Evolutionary conservation across 2,329 filamentous ascomycete species (phyloP).

Genomic region (Verticillium tricorpus): DNA sequence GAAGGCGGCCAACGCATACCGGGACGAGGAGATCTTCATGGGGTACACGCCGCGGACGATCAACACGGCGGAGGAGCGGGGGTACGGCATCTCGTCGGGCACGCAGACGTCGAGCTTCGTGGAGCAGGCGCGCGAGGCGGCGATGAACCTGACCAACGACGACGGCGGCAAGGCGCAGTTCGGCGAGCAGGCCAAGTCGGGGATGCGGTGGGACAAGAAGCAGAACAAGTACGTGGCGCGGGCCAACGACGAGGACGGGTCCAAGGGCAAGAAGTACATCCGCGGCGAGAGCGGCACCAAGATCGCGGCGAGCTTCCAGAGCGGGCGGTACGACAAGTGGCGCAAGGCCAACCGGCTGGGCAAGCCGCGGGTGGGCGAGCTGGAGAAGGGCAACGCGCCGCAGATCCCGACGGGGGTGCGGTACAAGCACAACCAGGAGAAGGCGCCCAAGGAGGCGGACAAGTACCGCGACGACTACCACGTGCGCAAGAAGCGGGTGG

Average conservation of each 20-base stretch:
- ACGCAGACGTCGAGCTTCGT: slow-evolving; percentile 74
- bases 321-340: slow-evolving; percentile 91
- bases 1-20: slow-evolving; percentile 29
- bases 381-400: slow-evolving; percentile 48
- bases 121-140: slow-evolving; percentile 76
- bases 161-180: slow-evolving; percentile 71
- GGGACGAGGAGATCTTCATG: slow-evolving; percentile 90
- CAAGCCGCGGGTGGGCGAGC: slow-evolving; percentile 74
- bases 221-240: slow-evolving; percentile 90
- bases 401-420: slow-evolving; percentile 35
- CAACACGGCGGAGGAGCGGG: slow-evolving; percentile 83
- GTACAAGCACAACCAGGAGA: slow-evolving; percentile 83
- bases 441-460: slow-evolving; percentile 89
- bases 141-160: slow-evolving; percentile 92
- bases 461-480: slow-evolving; percentile 89
- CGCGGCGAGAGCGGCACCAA: slow-evolving; percentile 90
- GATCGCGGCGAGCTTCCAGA: slow-evolving; percentile 90
- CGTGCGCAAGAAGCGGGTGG: slow-evolving; percentile 82
- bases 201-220: slow-evolving; percentile 95
- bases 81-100: slow-evolving; percentile 87
- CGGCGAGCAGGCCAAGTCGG: slow-evolving; percentile 65
- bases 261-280: slow-evolving; percentile 65
- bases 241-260: slow-evolving; percentile 93
- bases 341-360: slow-evolving; percentile 78
- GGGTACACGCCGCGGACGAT: slow-evolving; percentile 80